Evolutionary conservation across 768 basidiomycete species (phyloP), one percentile per base, ranked within the genome.

Genomic region (Lepiota venenata): DNA sequence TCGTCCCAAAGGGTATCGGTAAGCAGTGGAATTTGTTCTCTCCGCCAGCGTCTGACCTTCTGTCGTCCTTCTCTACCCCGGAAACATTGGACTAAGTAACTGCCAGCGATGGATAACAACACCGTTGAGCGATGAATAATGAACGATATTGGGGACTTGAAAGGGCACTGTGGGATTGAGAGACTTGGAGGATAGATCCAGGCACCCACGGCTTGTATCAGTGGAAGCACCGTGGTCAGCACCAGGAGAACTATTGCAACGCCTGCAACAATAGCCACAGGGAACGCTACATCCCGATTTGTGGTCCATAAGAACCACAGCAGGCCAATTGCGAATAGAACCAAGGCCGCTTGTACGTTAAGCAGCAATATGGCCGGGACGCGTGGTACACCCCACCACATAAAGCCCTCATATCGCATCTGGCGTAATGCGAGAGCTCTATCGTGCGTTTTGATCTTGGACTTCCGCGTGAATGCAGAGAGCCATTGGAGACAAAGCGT

Each of bases 291-390:
- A 4, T 46, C 50, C 14, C 42, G 16, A 41, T 64, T 63, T 35
- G 65, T 42, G 2, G 48, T 52, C 67, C 66, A 68, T 9, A 72
- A 58, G 9, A 70, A 56, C 37, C 66, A 60, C 2, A 66, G 35
- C 16, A 71, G 47, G 2, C 69, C 69, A 2, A 55, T 52, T 35
- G 68, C 66, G 56, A 71, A 72, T 4, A 71, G 58, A 4, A 69
- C 55, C 29, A 72, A 50, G 2, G 69, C 62, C 10, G 58, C 50
- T 49, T 70, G 69, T 3, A 72, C 59, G 7, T 69, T 52, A 9
- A 71, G 48, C 8, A 69, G 69, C 11, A 72, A 61, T 5, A 59
- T 35, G 2, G 66, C 59, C 1, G 70, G 44, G 29, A 71, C 67
- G 16, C 48, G 47, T 1, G 65, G 63, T 14, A 72, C 64, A 20